Conservation (phyloP, 2,329 filamentous ascomycete genomes). For the Proliferodiscus dingleyae region DNA sequence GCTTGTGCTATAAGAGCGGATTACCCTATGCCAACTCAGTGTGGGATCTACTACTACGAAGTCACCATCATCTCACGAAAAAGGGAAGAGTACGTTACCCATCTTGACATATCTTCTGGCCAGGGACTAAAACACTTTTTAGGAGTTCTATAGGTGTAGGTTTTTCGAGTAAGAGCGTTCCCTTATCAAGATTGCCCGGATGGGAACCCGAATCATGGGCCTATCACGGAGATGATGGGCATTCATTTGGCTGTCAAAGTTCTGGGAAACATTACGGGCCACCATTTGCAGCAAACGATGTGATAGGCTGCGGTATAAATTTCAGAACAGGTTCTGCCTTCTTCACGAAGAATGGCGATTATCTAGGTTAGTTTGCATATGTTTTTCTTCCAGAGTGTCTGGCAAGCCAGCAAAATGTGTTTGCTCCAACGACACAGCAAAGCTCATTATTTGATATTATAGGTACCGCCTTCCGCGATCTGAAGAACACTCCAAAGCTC, state of each 20-base stretch:
- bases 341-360: constrained; percentile 61
- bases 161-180: constrained; percentile 51
- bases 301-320: constrained; percentile 62
- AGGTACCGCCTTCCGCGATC: constrained; percentile 68
- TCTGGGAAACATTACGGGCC: constrained; percentile 54
- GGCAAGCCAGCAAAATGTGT: too few species aligned
- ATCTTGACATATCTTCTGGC: not conserved
- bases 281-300: constrained; percentile 50
- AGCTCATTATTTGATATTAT: not conserved
- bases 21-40: constrained; percentile 80
- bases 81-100: constrained; percentile 55
- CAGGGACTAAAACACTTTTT: constrained; percentile 13
- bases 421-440: not conserved
- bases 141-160: constrained; percentile 60
- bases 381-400: too few species aligned
- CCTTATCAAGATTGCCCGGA: constrained; percentile 53
- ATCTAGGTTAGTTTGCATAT: constrained; percentile 43
- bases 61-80: constrained; percentile 59
- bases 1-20: constrained; percentile 79
- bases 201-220: constrained; percentile 67
- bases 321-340: constrained; percentile 61
- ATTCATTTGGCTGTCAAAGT: constrained; percentile 53
- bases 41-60: constrained; percentile 94
- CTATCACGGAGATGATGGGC: constrained; percentile 65
- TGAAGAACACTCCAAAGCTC: constrained; percentile 50